phyloP scores from a whole-genome alignment of 495 filamentous ascomycete species.

The Aspergillus asperescens region DNA sequence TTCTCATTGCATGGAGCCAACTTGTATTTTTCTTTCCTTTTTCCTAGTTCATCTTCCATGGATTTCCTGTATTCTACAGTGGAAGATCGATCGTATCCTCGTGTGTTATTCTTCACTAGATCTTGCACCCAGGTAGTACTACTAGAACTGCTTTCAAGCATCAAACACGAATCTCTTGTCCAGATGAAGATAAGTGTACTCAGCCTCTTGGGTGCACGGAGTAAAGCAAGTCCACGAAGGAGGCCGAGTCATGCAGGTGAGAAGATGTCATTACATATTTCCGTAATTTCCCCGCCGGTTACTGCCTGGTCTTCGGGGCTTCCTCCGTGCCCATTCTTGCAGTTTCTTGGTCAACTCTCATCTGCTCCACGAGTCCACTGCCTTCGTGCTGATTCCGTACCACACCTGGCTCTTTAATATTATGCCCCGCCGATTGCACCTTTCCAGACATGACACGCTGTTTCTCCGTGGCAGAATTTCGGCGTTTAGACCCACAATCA shows the following conservation, averaged over 20 bases:
- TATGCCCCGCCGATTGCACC: conserved; percentile 1
- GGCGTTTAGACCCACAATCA: conserved; percentile 6
- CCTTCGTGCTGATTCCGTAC: neutral
- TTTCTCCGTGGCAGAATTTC: conserved; percentile 10
- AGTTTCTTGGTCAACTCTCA: neutral
- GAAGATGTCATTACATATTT: neutral
- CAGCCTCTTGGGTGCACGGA: too few relatives aligned
- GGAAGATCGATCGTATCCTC: too few relatives aligned
- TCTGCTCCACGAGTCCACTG: neutral
- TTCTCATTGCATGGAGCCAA: neutral
- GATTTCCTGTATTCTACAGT: neutral
- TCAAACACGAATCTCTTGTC: neutral
- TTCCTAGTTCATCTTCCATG: neutral
- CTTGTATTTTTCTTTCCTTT: conserved; percentile 14
- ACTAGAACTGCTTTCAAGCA: conserved; percentile 1
- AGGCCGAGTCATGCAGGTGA: too few relatives aligned
- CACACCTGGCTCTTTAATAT: too few relatives aligned
- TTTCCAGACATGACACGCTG: neutral
- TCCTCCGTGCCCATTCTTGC: conserved; percentile 12
- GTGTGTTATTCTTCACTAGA: neutral
- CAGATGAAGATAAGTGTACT: too few relatives aligned
- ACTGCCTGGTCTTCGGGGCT: conserved; percentile 16
- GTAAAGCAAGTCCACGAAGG: too few relatives aligned
- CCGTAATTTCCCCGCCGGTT: conserved; percentile 6
- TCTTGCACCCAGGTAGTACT: conserved; percentile 1